These are phyloP conservation scores for Penicillium lividum DNA, from an alignment of 495 filamentous ascomycete genomes.

Conservation along the genomic window DNA sequence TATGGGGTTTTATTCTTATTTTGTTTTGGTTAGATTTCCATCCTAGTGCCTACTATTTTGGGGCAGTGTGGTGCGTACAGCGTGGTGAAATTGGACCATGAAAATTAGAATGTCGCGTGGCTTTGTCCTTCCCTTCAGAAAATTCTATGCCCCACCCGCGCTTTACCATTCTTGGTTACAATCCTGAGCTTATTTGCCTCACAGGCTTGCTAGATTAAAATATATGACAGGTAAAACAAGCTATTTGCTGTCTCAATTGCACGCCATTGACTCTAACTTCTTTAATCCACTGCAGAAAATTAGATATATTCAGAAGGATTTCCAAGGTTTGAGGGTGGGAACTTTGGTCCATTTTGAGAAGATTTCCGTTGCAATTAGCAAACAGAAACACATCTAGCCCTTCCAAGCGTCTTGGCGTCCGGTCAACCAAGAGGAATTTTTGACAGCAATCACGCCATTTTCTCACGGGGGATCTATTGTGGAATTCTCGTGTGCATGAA, in stretches of 20 bases:
- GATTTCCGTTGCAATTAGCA: conserved; percentile 1
- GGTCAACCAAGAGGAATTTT: not conserved
- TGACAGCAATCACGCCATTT: conserved; percentile 7
- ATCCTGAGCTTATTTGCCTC: conserved; percentile 1
- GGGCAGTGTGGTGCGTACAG: not conserved
- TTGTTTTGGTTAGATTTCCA: no score
- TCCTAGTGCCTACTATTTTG: not conserved
- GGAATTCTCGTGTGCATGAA: not conserved
- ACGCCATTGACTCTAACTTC: not conserved
- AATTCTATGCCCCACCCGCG: not conserved
- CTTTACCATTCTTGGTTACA: not conserved
- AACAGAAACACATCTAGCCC: conserved; percentile 3
- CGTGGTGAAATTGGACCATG: not conserved
- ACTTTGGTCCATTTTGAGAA: not conserved
- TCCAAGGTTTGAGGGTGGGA: not conserved
- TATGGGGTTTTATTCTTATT: no score
- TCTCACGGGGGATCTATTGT: not conserved
- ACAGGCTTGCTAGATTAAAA: not conserved
- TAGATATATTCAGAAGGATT: not conserved
- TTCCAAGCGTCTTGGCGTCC: conserved; percentile 5
- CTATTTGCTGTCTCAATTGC: not conserved
- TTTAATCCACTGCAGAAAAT: not conserved
- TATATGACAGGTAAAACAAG: not conserved
- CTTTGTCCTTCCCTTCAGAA: not conserved
- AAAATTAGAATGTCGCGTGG: not conserved